Conservation (phyloP, 108 stramenopile genomes). For the Pinguiococcus pyrenoidosus region DNA sequence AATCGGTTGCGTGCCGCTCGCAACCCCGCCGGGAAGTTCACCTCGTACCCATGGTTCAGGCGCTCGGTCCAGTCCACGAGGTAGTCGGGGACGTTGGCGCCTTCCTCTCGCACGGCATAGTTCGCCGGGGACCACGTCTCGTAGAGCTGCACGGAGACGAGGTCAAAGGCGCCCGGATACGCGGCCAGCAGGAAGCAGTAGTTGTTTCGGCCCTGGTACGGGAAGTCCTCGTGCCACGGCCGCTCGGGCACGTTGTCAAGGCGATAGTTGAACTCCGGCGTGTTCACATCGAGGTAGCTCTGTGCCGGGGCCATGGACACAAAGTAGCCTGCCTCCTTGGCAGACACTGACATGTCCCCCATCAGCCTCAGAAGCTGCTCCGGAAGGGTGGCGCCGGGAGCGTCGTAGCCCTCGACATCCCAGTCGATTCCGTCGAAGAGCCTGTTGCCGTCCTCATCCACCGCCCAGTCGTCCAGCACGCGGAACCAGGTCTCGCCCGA, state of each 20-base stretch:
- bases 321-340: constrained; percentile 47
- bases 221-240: no score
- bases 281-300: constrained; percentile 54
- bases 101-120: constrained; percentile 11
- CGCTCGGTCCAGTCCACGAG: no score
- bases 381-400: constrained; percentile 22
- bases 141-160: constrained; percentile 62
- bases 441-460: not conserved
- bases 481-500: constrained; percentile 1
- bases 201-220: constrained; percentile 54
- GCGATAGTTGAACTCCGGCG: constrained; percentile 1
- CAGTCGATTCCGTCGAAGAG: constrained; percentile 39
- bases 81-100: not conserved
- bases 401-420: constrained; percentile 68
- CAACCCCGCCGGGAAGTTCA: constrained; percentile 2
- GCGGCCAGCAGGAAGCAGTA: constrained; percentile 59
- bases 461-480: not conserved
- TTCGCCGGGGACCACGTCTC: constrained; percentile 58
- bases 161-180: constrained; percentile 53
- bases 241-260: no score
- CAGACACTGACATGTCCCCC: no score
- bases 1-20: not conserved
- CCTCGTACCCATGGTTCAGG: not conserved
- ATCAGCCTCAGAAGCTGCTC: no score
- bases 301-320: constrained; percentile 64